Evolutionary conservation across 2,329 filamentous ascomycete species (phyloP), one percentile per base, ranked within the genome.

Genomic region (Stagonosporopsis vannaccii): DNA sequence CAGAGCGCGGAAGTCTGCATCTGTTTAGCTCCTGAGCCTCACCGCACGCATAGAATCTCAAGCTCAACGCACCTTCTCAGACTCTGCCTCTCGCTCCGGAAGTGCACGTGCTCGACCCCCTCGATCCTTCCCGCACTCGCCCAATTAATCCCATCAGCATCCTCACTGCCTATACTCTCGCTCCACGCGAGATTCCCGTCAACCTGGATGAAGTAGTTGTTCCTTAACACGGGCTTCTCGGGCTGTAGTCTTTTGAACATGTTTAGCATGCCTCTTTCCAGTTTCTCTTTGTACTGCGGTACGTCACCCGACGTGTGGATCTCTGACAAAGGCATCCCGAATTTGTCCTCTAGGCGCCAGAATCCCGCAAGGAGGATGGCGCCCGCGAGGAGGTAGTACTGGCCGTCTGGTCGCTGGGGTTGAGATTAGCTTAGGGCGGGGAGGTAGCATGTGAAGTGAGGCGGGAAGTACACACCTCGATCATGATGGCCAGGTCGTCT

Each of bases 181-280:
- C 87, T 90, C 91, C 91, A 96, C 0, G 89, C 80, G 1, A 96
- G 79, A 5, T 83, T 77, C 53, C 92, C 90, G 69, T 96, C 91
- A 1, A 95, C 90, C 76, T 96, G 91, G 60, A 96, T 84, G 78
- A 96, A 96, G 76, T 95, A 96, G 72, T 95, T 94, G 72, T 93
- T 91, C 56, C 91, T 81, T 19, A 86, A 65, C 22, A 90, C 84
- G 0, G 87, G 83, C 40, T 86, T 85, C 37, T 91, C 87, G 1
- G 89, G 88, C 68, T 84, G 82, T 0, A 95, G 74, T 0, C 91
- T 80, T 0, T 85, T 81, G 78, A 96, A 95, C 79, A 96, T 92
- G 71, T 89, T 91, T 78, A 84, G 83, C 90, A 93, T 94, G 12
- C 90, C 89, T 57, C 86, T 87, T 70, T 92, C 87, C 11, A 94